Conservation (phyloP, 1,284 basidiomycete species). For the Boletus semigastroideus region DNA sequence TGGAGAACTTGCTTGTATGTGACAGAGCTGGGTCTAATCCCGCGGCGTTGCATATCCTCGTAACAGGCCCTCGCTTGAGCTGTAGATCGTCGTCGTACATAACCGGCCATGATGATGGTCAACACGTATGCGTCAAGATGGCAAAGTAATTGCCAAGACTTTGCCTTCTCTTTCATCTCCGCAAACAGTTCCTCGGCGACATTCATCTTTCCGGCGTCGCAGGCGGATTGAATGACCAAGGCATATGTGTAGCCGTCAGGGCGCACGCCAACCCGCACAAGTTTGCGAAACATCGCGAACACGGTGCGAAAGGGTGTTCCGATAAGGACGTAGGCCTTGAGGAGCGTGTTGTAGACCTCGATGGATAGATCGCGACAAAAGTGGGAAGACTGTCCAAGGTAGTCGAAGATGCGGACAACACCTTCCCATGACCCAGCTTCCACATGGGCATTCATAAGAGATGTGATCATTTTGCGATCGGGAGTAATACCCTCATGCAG, state of each 20-base stretch:
- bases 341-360: constrained; percentile 72
- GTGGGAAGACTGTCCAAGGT: constrained; percentile 46
- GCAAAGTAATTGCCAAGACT: constrained; percentile 38
- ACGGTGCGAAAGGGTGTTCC: constrained; percentile 76
- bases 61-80: constrained; percentile 67
- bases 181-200: constrained; percentile 68
- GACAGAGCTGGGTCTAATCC: constrained; percentile 67
- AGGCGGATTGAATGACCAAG: constrained; percentile 81
- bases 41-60: constrained; percentile 70
- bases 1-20: constrained; percentile 74
- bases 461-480: constrained; percentile 62
- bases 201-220: constrained; percentile 70
- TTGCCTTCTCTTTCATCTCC: constrained; percentile 57
- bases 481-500: constrained; percentile 60
- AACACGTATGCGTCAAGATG: constrained; percentile 62
- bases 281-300: constrained; percentile 60
- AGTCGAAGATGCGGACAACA: constrained; percentile 73
- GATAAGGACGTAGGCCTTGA: constrained; percentile 85
- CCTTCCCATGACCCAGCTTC: constrained; percentile 80
- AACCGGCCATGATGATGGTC: constrained; percentile 85
- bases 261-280: constrained; percentile 48
- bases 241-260: constrained; percentile 75
- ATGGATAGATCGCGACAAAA: constrained; percentile 46
- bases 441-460: constrained; percentile 84
- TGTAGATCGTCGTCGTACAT: constrained; percentile 60